Evolutionary conservation across 176 grass and related monocot genomes (phyloP).

Genomic region (Secale cereale): DNA sequence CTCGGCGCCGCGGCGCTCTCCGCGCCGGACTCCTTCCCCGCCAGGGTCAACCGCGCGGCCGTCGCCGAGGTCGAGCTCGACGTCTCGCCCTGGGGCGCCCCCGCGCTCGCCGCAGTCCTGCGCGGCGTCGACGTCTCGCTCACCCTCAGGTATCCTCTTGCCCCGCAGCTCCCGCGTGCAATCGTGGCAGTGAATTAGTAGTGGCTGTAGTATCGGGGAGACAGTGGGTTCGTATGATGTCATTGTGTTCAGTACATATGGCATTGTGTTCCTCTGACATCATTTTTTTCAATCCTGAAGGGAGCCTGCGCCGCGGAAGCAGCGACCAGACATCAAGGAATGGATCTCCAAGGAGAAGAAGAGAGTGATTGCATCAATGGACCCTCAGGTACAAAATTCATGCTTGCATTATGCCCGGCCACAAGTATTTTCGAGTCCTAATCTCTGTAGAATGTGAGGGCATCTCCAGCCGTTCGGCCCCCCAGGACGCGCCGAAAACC

Average conservation of each 20-base stretch:
- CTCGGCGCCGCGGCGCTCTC: slow-evolving; percentile 26
- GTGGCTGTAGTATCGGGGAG: background rate
- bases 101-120: slow-evolving; percentile 32
- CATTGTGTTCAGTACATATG: background rate
- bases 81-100: slow-evolving; percentile 38
- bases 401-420: background rate
- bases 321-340: slow-evolving; percentile 32
- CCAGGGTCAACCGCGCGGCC: slow-evolving; percentile 31
- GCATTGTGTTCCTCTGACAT: background rate
- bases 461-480: too few relatives aligned
- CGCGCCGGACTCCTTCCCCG: slow-evolving; percentile 19
- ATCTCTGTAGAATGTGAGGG: background rate
- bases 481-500: too few relatives aligned
- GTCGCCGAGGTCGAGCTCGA: slow-evolving; percentile 50
- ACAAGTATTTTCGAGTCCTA: background rate
- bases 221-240: too few relatives aligned
- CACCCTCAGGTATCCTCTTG: slow-evolving; percentile 34
- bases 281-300: slow-evolving; percentile 28
- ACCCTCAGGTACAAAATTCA: slow-evolving; percentile 45
- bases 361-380: slow-evolving; percentile 50
- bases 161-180: background rate
- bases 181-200: background rate
- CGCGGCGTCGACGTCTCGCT: slow-evolving; percentile 32
- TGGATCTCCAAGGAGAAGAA: slow-evolving; percentile 48
- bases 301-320: slow-evolving; percentile 41